Conservation (phyloP, 805 yeast genomes). For the Candida ovalis region DNA sequence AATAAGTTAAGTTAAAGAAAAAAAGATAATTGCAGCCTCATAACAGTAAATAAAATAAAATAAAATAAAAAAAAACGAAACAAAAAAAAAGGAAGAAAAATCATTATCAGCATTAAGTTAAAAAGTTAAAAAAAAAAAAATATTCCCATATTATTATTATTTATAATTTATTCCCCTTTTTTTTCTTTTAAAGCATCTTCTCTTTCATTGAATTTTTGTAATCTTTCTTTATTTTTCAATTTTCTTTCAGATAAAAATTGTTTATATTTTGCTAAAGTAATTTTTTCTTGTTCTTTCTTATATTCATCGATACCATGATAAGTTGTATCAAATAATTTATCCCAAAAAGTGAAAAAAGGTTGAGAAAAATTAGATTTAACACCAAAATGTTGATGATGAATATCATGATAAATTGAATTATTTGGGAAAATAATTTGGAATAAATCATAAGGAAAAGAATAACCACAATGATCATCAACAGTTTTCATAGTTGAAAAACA, state of each 20-base stretch:
- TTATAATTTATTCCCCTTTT: not conserved
- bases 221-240: constrained; percentile 1
- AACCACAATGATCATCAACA: constrained; percentile 99
- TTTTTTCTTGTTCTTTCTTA: constrained; percentile 57
- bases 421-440: constrained; percentile 91
- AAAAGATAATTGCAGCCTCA: not conserved
- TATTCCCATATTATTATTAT: not conserved
- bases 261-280: constrained; percentile 64
- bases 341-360: constrained; percentile 97
- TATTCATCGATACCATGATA: constrained; percentile 65
- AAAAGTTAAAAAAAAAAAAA: not conserved
- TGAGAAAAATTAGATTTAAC: constrained; percentile 90
- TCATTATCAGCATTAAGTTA: not conserved
- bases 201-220: constrained; percentile 8
- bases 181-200: constrained; percentile 4
- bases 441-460: constrained; percentile 85
- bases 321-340: constrained; percentile 63
- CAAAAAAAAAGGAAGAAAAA: not conserved
- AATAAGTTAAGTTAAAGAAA: not conserved
- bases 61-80: not conserved
- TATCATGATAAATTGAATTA: constrained; percentile 93
- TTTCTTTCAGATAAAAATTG: constrained; percentile 46
- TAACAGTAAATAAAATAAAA: not conserved
- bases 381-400: constrained; percentile 96
- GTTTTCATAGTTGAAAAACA: constrained; percentile 93